A percentile compares a stretch with the other conserved stretches of the same genome.
Evolutionary conservation across 176 grass and related monocot genomes (phyloP).

Genomic region (Panicum miliaceum): DNA sequence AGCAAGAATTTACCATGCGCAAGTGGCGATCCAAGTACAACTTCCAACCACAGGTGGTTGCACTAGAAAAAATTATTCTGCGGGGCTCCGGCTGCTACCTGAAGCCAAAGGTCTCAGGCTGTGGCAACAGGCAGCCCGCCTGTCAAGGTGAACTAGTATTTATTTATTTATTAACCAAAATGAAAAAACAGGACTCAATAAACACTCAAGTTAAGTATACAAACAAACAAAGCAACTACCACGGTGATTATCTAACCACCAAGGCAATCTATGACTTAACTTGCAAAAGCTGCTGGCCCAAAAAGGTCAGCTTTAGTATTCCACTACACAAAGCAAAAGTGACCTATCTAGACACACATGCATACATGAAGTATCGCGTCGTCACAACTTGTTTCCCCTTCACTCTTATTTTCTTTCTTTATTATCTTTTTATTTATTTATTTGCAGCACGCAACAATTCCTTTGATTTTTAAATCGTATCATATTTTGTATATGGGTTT

Average conservation of each 20-base stretch:
- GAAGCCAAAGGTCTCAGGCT: constrained; percentile 22
- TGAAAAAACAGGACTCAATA: constrained; percentile 5
- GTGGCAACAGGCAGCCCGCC: constrained; percentile 31
- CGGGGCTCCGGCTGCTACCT: background rate
- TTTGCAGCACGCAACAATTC: background rate
- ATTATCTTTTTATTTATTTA: background rate
- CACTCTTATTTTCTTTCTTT: too few species aligned
- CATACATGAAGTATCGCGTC: background rate
- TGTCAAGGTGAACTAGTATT: constrained; percentile 9
- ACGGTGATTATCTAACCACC: constrained; percentile 51
- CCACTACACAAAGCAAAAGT: constrained; percentile 66
- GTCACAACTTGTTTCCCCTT: background rate
- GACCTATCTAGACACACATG: constrained; percentile 32
- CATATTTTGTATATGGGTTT: background rate
- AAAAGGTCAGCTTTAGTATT: constrained; percentile 60
- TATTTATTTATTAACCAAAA: constrained; percentile 12
- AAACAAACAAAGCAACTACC: constrained; percentile 32
- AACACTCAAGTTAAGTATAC: background rate
- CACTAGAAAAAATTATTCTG: background rate
- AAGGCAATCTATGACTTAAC: constrained; percentile 54
- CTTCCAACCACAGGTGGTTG: constrained; percentile 12
- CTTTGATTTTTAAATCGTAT: background rate
- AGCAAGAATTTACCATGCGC: constrained; percentile 1
- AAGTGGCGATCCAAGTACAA: background rate
- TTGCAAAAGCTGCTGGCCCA: constrained; percentile 39